phyloP scores from a whole-genome alignment of 805 yeast genomes.

The Danielozyma ontarioensis region DNA sequence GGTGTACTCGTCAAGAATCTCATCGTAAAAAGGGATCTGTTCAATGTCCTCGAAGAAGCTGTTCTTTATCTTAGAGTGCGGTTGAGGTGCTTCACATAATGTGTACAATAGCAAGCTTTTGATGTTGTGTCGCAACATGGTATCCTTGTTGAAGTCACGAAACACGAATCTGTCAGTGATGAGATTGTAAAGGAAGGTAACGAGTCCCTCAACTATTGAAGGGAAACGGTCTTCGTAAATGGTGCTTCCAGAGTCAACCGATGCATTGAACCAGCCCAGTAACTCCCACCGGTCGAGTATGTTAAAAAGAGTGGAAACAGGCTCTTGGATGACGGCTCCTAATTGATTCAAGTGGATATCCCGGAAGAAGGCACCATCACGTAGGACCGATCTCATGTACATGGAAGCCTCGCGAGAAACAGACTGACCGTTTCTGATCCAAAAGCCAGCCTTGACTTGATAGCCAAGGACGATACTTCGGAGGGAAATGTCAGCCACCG shows the following conservation, averaged over 20 bases:
- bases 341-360: conserved; percentile 45
- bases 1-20: conserved; percentile 56
- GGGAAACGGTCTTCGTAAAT: conserved; percentile 45
- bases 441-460: conserved; percentile 59
- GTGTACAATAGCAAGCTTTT: conserved; percentile 44
- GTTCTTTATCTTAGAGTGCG: conserved; percentile 46
- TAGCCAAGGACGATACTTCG: conserved; percentile 56
- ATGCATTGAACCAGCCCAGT: conserved; percentile 39
- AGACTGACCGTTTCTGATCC: conserved; percentile 70
- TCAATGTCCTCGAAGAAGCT: conserved; percentile 22
- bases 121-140: conserved; percentile 21
- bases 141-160: conserved; percentile 15
- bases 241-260: conserved; percentile 28
- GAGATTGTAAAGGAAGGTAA: conserved; percentile 41
- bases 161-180: conserved; percentile 34
- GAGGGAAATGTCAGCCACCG: conserved; percentile 52
- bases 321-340: conserved; percentile 34
- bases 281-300: conserved; percentile 57
- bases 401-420: conserved; percentile 46
- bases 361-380: conserved; percentile 37
- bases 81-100: conserved; percentile 46
- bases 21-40: conserved; percentile 40
- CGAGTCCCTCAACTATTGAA: conserved; percentile 39
- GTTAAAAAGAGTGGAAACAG: conserved; percentile 28
- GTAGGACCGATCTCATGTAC: conserved; percentile 39